Conservation (phyloP, 192 early-diverging fungal species). For the Phlyctochytrium planicorne region DNA sequence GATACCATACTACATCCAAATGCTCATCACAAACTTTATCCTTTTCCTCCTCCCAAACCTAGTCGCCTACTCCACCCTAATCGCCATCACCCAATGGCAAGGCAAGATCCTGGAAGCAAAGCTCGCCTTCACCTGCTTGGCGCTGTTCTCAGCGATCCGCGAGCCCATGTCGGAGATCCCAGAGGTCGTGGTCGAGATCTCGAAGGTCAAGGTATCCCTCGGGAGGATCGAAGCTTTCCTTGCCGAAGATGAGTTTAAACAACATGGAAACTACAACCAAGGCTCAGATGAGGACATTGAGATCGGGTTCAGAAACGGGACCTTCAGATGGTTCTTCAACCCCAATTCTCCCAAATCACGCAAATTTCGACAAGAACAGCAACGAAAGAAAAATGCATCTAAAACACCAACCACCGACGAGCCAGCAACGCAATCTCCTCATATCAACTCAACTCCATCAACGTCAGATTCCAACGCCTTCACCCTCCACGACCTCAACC, state of each 20-base stretch:
- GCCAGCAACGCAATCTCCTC: too few relatives aligned
- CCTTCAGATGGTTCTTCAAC: too few relatives aligned
- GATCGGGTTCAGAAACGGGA: too few relatives aligned
- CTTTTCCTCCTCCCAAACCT: slow-evolving; percentile 40
- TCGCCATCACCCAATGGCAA: slow-evolving; percentile 50
- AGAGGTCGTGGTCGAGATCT: slow-evolving; percentile 55
- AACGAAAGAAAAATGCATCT: too few relatives aligned
- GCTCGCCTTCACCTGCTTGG: slow-evolving; percentile 65
- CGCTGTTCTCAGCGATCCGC: slow-evolving; percentile 62
- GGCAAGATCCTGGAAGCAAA: slow-evolving; percentile 61
- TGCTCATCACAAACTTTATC: slow-evolving; percentile 25
- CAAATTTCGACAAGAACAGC: too few relatives aligned
- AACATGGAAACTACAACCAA: too few relatives aligned
- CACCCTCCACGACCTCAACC: slow-evolving; percentile 9
- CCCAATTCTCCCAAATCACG: too few relatives aligned
- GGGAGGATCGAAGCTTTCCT: slow-evolving; percentile 21
- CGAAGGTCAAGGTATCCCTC: slow-evolving; percentile 23
- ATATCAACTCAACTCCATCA: background rate
- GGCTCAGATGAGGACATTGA: too few relatives aligned
- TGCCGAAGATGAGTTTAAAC: slow-evolving; percentile 13
- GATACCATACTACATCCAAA: slow-evolving; percentile 13
- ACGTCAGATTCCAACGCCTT: too few relatives aligned
- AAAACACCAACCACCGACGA: too few relatives aligned
- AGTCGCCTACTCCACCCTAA: slow-evolving; percentile 61
- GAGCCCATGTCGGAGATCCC: slow-evolving; percentile 53